Percentiles rank a stretch among this genome's conserved stretches.
Evolutionary conservation across 495 filamentous ascomycete genomes (phyloP).

Genomic region (Letharia lupina): DNA sequence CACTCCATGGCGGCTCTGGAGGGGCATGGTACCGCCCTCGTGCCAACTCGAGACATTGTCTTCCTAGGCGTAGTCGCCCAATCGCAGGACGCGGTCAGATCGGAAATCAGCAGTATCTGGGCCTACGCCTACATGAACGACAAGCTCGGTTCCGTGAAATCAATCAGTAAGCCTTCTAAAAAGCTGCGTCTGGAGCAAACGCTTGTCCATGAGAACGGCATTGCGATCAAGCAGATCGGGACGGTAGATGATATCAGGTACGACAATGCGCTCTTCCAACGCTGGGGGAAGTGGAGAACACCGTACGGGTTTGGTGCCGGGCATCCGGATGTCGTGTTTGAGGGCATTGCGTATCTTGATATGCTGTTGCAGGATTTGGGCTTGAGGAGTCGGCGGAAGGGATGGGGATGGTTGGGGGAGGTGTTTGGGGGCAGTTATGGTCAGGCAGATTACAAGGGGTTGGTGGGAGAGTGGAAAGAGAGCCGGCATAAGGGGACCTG

Average conservation of each 20-base stretch:
- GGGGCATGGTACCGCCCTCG: conserved; percentile 19
- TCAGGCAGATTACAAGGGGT: conserved; percentile 50
- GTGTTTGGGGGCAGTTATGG: conserved; percentile 38
- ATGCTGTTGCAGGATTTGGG: conserved; percentile 61
- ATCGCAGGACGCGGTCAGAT: conserved; percentile 1
- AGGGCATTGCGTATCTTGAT: conserved; percentile 71
- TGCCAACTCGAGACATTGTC: conserved; percentile 12
- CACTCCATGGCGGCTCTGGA: conserved; percentile 19
- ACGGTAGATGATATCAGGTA: conserved; percentile 30
- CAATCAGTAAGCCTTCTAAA: not conserved
- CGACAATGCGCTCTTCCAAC: conserved; percentile 55
- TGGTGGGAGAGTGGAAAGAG: conserved; percentile 48
- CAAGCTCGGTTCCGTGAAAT: conserved; percentile 4
- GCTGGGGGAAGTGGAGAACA: conserved; percentile 63
- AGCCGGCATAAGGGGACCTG: not conserved
- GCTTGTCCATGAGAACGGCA: not conserved
- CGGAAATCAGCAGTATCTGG: conserved; percentile 19
- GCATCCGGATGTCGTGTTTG: conserved; percentile 67
- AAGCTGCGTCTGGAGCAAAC: not conserved
- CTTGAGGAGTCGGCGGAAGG: conserved; percentile 37
- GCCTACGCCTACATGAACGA: conserved; percentile 19
- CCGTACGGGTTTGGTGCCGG: conserved; percentile 54
- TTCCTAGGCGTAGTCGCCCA: conserved; percentile 16
- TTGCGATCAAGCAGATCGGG: conserved; percentile 1
- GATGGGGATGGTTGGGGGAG: conserved; percentile 38